phyloP scores from a whole-genome alignment of 2,329 filamentous ascomycete species.

The Botrytis pseudocinerea region DNA sequence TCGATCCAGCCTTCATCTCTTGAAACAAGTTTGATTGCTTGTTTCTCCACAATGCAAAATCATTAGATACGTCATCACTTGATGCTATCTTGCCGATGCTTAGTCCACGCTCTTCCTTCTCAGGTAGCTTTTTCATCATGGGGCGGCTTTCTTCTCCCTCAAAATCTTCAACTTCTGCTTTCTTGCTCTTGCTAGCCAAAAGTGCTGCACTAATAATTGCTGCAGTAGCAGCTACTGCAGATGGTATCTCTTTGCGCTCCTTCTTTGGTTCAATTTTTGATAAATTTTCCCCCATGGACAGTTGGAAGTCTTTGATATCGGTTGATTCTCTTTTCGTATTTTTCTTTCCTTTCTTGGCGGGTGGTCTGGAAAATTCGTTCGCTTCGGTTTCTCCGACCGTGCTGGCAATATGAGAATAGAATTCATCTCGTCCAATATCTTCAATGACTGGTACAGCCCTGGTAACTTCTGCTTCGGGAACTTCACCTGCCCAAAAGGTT shows the following conservation, averaged over 20 bases:
- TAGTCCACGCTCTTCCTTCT: constrained; percentile 45
- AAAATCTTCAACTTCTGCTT: constrained; percentile 29
- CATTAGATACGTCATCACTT: constrained; percentile 49
- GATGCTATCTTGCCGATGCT: constrained; percentile 45
- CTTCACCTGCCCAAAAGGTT: constrained; percentile 39
- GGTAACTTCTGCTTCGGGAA: constrained; percentile 37
- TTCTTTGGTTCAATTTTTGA: constrained; percentile 28
- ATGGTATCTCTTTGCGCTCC: constrained; percentile 33
- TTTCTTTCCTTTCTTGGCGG: constrained; percentile 45
- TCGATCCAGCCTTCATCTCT: constrained; percentile 33
- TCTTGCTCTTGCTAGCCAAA: constrained; percentile 22
- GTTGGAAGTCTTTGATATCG: constrained; percentile 22
- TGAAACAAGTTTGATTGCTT: constrained; percentile 42
- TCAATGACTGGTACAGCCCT: constrained; percentile 37
- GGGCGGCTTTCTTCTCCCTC: constrained; percentile 43
- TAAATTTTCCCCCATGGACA: constrained; percentile 20
- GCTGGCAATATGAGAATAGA: constrained; percentile 38
- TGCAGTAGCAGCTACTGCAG: constrained; percentile 28
- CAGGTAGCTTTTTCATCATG: constrained; percentile 41
- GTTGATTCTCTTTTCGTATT: constrained; percentile 40
- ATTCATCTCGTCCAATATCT: constrained; percentile 37
- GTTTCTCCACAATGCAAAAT: constrained; percentile 48
- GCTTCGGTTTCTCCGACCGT: constrained; percentile 31
- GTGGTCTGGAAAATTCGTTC: constrained; percentile 37
- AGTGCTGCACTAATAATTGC: constrained; percentile 32